Evolutionary conservation across 768 basidiomycete genomes (phyloP).

Genomic region (Collybia sordida): DNA sequence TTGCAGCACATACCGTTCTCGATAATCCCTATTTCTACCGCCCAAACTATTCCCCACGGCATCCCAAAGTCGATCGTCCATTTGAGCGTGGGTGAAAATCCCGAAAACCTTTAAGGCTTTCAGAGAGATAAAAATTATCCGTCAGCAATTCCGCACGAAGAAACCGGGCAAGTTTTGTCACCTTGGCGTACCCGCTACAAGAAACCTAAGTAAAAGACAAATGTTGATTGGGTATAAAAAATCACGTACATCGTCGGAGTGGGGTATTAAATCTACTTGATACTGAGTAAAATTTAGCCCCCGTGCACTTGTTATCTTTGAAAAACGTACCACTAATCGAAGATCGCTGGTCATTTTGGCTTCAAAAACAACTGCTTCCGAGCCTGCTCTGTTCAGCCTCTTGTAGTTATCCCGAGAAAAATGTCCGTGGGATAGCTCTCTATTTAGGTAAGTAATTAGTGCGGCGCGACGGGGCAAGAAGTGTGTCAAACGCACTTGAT

Average conservation of each 20-base stretch:
- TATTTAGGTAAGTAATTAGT: slow-evolving; percentile 18
- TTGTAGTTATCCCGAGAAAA: slow-evolving; percentile 74
- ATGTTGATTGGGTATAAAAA: too few relatives aligned
- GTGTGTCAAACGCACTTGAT: slow-evolving; percentile 48
- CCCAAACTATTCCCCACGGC: slow-evolving; percentile 35
- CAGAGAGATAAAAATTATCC: too few relatives aligned
- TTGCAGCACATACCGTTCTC: too few relatives aligned
- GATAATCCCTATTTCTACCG: slow-evolving; percentile 23
- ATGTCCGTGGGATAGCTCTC: slow-evolving; percentile 68
- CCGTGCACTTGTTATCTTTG: background rate
- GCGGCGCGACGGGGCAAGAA: background rate
- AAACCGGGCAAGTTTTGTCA: slow-evolving; percentile 10
- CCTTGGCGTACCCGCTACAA: too few relatives aligned
- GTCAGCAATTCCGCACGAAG: too few relatives aligned
- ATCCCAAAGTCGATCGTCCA: slow-evolving; percentile 37
- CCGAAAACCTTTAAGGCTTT: slow-evolving; percentile 37
- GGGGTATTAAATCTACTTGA: slow-evolving; percentile 45
- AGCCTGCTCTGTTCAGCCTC: slow-evolving; percentile 41
- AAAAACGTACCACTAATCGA: slow-evolving; percentile 44
- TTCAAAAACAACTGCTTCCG: slow-evolving; percentile 60
- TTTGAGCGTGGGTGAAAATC: slow-evolving; percentile 38
- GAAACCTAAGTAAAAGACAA: too few relatives aligned
- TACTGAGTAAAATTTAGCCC: slow-evolving; percentile 35
- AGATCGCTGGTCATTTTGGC: slow-evolving; percentile 62
- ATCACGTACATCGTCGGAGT: slow-evolving; percentile 28